A percentile compares a stretch with the other conserved stretches of the same genome.
Conservation (phyloP, 1,284 basidiomycete genomes). For the Sphagnurus paluster region DNA sequence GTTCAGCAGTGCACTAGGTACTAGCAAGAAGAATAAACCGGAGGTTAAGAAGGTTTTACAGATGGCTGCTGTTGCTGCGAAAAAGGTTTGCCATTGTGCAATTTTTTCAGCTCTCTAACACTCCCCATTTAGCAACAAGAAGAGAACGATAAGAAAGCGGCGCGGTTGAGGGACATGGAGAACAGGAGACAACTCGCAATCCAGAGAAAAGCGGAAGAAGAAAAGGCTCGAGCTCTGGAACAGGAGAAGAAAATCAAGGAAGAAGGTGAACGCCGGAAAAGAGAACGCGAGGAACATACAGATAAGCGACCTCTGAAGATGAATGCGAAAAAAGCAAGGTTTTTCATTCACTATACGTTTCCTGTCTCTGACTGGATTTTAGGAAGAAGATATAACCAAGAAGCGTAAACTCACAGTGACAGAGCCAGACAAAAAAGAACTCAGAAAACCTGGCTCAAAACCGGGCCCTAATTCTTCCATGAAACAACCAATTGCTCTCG, state of each 20-base stretch:
- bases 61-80: slow-evolving; percentile 78
- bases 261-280: slow-evolving; percentile 68
- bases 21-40: slow-evolving; percentile 64
- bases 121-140: slow-evolving; percentile 73
- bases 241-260: slow-evolving; percentile 72
- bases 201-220: slow-evolving; percentile 79
- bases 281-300: slow-evolving; percentile 72
- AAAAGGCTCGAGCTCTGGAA: slow-evolving; percentile 61
- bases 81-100: slow-evolving; percentile 59
- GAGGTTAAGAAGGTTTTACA: slow-evolving; percentile 82
- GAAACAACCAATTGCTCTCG: slow-evolving; percentile 33
- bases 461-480: slow-evolving; percentile 36
- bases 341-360: background rate
- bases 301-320: slow-evolving; percentile 58
- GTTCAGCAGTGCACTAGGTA: slow-evolving; percentile 61
- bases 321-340: slow-evolving; percentile 54
- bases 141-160: slow-evolving; percentile 77
- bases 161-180: slow-evolving; percentile 78
- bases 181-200: slow-evolving; percentile 67
- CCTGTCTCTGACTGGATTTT: slow-evolving; percentile 1
- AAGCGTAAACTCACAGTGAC: slow-evolving; percentile 57
- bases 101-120: slow-evolving; percentile 3
- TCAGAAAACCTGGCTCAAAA: slow-evolving; percentile 55
- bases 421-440: slow-evolving; percentile 60
- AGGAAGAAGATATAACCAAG: slow-evolving; percentile 69